Conservation (phyloP, 805 yeast species). For the Yarrowia hollandica region DNA sequence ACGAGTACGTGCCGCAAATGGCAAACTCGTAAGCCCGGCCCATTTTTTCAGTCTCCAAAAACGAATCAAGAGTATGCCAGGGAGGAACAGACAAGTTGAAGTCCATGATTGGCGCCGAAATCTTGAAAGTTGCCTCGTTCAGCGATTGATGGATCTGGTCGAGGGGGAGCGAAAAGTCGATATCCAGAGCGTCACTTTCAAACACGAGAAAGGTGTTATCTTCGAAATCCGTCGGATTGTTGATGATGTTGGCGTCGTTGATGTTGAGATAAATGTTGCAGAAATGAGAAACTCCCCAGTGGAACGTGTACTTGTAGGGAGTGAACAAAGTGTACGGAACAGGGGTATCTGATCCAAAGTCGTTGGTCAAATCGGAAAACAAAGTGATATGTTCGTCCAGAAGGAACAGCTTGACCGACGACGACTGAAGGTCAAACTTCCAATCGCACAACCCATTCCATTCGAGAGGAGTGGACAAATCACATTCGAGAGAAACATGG, state of each 20-base stretch:
- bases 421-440: constrained; percentile 57
- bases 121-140: constrained; percentile 33
- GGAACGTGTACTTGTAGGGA: constrained; percentile 63
- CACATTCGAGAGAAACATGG: constrained; percentile 54
- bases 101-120: constrained; percentile 55
- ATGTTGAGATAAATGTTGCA: constrained; percentile 65
- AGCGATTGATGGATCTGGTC: constrained; percentile 42
- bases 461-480: constrained; percentile 66
- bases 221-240: constrained; percentile 80
- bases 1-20: constrained; percentile 66
- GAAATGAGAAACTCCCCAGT: constrained; percentile 60
- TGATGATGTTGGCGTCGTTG: constrained; percentile 84
- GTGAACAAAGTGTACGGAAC: constrained; percentile 74
- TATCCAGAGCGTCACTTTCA: constrained; percentile 57
- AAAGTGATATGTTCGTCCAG: constrained; percentile 80
- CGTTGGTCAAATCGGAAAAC: constrained; percentile 68
- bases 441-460: constrained; percentile 83
- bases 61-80: constrained; percentile 84
- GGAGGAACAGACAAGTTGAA: constrained; percentile 76
- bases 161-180: constrained; percentile 59
- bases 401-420: constrained; percentile 59
- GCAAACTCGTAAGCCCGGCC: constrained; percentile 67
- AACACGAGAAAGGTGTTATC: constrained; percentile 77
- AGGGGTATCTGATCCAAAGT: constrained; percentile 67
- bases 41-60: constrained; percentile 59